Evolutionary conservation across 2,329 filamentous ascomycete species (phyloP).

Genomic region (Penicillium fuscoglaucum): DNA sequence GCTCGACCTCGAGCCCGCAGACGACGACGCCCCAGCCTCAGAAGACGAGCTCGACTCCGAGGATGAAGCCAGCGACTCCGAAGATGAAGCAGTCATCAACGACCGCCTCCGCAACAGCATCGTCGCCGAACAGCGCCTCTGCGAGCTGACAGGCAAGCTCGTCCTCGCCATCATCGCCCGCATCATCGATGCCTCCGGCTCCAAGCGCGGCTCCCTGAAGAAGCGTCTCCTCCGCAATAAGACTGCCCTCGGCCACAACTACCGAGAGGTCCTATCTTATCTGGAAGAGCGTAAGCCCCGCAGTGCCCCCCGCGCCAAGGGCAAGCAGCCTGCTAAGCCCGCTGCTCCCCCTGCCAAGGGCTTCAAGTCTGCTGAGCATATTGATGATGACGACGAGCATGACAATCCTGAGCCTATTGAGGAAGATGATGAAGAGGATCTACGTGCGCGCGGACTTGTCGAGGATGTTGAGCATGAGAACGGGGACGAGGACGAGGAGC

Average conservation of each 20-base stretch:
- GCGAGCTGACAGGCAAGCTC: constrained; percentile 80
- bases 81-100: constrained; percentile 40
- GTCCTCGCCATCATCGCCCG: constrained; percentile 76
- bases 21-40: constrained; percentile 72
- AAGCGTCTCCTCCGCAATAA: constrained; percentile 77
- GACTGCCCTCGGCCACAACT: constrained; percentile 76
- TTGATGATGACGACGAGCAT: constrained; percentile 44
- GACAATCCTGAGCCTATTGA: constrained; percentile 35
- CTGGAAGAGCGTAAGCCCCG: constrained; percentile 66
- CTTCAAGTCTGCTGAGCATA: constrained; percentile 43
- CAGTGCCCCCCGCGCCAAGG: constrained; percentile 34
- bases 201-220: constrained; percentile 63
- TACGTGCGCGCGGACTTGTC: constrained; percentile 37
- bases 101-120: constrained; percentile 66
- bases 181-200: constrained; percentile 66
- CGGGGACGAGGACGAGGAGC: constrained; percentile 30
- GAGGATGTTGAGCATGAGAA: constrained; percentile 41
- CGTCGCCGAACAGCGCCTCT: constrained; percentile 80
- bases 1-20: constrained; percentile 48
- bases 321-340: constrained; percentile 31
- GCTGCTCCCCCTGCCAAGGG: constrained; percentile 24
- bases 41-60: constrained; percentile 57
- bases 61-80: constrained; percentile 33
- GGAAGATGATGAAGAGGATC: constrained; percentile 46
- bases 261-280: constrained; percentile 78